Evolutionary conservation across 169 alveolate species (phyloP).

Genomic region (Plasmodium malariae): DNA sequence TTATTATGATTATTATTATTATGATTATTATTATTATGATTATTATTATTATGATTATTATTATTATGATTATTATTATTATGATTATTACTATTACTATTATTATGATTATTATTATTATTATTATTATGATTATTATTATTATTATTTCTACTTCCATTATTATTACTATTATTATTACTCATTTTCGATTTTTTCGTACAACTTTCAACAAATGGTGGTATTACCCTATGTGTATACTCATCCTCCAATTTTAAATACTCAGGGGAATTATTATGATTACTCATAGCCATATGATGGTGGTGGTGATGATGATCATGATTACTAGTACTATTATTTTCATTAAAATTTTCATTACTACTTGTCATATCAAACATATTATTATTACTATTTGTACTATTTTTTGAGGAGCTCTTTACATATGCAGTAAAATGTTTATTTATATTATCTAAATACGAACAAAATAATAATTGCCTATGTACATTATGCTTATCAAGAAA

Average conservation of each 20-base stretch:
- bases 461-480: slow-evolving; percentile 41
- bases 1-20: slow-evolving; percentile 1
- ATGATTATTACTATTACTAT: neutral
- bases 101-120: neutral
- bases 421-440: slow-evolving; percentile 32
- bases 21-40: neutral
- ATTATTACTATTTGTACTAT: neutral
- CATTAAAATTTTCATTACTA: neutral
- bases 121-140: neutral
- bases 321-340: neutral
- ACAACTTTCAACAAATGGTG: no score
- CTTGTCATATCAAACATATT: neutral
- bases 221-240: no score
- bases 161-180: neutral
- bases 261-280: no score
- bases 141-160: neutral
- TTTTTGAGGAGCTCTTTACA: slow-evolving; percentile 40
- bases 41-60: no score
- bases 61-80: no score
- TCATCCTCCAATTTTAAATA: no score
- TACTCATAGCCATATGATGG: neutral
- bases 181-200: no score
- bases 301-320: neutral
- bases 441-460: slow-evolving; percentile 40
- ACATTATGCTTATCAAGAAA: slow-evolving; percentile 58